Percentiles rank a stretch among this genome's conserved stretches.
Conservation (phyloP, 495 filamentous ascomycete genomes). For the Penicillium subrubescens region DNA sequence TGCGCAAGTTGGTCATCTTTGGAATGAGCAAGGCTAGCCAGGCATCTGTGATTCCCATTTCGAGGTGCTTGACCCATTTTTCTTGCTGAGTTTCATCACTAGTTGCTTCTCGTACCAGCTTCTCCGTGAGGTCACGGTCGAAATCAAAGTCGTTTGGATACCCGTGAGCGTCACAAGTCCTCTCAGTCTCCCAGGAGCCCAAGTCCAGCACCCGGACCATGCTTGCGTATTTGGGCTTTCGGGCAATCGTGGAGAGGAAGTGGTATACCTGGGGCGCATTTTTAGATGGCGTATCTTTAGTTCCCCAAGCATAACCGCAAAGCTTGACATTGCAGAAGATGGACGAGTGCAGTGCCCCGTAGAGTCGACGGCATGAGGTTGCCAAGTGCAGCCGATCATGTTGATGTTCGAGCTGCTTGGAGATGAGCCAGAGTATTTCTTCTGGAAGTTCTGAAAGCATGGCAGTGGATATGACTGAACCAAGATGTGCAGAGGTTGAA, state of each 20-base stretch:
- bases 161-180: background rate
- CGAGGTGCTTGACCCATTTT: background rate
- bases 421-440: background rate
- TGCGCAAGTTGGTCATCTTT: background rate
- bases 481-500: too few species aligned
- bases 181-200: background rate
- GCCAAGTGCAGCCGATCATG: background rate
- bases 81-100: background rate
- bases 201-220: background rate
- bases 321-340: background rate
- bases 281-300: too few species aligned
- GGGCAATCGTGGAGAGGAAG: background rate
- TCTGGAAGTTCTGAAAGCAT: background rate
- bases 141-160: background rate
- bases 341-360: background rate
- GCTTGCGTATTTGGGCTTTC: background rate
- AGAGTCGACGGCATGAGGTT: background rate
- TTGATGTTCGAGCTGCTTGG: background rate
- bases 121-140: background rate
- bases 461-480: background rate
- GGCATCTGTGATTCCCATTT: background rate
- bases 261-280: background rate
- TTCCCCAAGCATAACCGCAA: background rate
- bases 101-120: background rate
- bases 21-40: slow-evolving; percentile 2